A percentile compares a stretch with the other conserved stretches of the same genome.
Conservation (phyloP, 2,329 filamentous ascomycete species). For the Arthrobotrys entomopaga region DNA sequence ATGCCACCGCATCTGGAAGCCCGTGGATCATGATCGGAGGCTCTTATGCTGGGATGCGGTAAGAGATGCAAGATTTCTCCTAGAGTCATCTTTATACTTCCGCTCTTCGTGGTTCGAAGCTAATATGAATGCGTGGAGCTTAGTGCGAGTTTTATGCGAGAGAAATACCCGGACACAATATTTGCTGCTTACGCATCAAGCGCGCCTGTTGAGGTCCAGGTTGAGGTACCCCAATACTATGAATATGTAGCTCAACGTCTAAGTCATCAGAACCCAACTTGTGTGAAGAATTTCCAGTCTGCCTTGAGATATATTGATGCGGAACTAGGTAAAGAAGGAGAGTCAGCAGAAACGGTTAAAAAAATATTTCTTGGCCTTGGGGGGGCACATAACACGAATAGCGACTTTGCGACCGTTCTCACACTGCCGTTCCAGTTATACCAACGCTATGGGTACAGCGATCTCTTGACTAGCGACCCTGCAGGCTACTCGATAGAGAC, state of each 20-base stretch:
- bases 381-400: slow-evolving; percentile 64
- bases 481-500: slow-evolving; percentile 59
- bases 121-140: background rate
- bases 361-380: slow-evolving; percentile 65
- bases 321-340: slow-evolving; percentile 61
- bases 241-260: slow-evolving; percentile 66
- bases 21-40: slow-evolving; percentile 66
- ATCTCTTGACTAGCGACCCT: slow-evolving; percentile 34
- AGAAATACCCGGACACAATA: slow-evolving; percentile 62
- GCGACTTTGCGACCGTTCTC: slow-evolving; percentile 63
- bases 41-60: slow-evolving; percentile 64
- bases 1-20: slow-evolving; percentile 62
- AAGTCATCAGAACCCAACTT: slow-evolving; percentile 62
- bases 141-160: slow-evolving; percentile 31
- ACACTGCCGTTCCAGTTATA: slow-evolving; percentile 60
- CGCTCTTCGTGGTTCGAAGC: background rate
- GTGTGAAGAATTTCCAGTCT: slow-evolving; percentile 63
- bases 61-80: background rate
- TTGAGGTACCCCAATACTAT: slow-evolving; percentile 67
- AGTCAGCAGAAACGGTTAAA: slow-evolving; percentile 63
- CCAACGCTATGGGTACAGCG: slow-evolving; percentile 64
- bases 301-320: slow-evolving; percentile 66
- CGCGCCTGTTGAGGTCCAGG: slow-evolving; percentile 64
- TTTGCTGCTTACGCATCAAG: slow-evolving; percentile 63
- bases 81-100: too few species aligned